phyloP scores from a whole-genome alignment of 371 early-diverging fungal genomes.

The Coemansia sp. region DNA sequence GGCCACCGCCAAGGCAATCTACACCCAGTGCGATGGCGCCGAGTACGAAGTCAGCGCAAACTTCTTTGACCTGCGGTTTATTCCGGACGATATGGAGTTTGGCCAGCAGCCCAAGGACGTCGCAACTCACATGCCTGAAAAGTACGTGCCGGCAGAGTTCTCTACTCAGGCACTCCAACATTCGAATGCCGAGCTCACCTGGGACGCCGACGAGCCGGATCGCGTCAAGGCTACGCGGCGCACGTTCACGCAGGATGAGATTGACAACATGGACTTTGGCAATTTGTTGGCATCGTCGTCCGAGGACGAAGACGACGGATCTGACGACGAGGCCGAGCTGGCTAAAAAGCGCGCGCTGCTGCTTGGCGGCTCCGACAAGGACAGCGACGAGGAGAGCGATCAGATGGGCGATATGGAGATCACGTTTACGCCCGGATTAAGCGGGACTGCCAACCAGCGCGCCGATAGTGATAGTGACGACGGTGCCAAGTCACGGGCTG shows the following conservation, averaged over 20 bases:
- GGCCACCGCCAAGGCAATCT: constrained; percentile 80
- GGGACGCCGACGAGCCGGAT: constrained; percentile 95
- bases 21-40: constrained; percentile 84
- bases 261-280: constrained; percentile 89
- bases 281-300: constrained; percentile 82
- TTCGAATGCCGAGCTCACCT: constrained; percentile 90
- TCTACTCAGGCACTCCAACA: constrained; percentile 87
- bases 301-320: constrained; percentile 57
- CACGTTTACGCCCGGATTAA: constrained; percentile 90
- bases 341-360: constrained; percentile 56
- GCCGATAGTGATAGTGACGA: constrained; percentile 14
- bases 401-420: constrained; percentile 82
- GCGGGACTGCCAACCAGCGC: constrained; percentile 25
- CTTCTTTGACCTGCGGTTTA: constrained; percentile 94
- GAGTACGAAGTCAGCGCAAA: constrained; percentile 94
- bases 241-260: constrained; percentile 81
- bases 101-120: constrained; percentile 69
- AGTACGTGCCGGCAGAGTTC: constrained; percentile 78
- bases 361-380: constrained; percentile 52
- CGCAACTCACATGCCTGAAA: constrained; percentile 71
- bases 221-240: constrained; percentile 76
- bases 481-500: constrained; percentile 3
- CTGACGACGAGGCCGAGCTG: constrained; percentile 53
- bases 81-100: constrained; percentile 92
- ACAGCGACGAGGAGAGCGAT: constrained; percentile 54